A percentile compares a stretch with the other conserved stretches of the same genome.
These are phyloP conservation scores for Cucumis variabilis DNA, from an alignment of 331 rosid species.

Conservation along the genomic window DNA sequence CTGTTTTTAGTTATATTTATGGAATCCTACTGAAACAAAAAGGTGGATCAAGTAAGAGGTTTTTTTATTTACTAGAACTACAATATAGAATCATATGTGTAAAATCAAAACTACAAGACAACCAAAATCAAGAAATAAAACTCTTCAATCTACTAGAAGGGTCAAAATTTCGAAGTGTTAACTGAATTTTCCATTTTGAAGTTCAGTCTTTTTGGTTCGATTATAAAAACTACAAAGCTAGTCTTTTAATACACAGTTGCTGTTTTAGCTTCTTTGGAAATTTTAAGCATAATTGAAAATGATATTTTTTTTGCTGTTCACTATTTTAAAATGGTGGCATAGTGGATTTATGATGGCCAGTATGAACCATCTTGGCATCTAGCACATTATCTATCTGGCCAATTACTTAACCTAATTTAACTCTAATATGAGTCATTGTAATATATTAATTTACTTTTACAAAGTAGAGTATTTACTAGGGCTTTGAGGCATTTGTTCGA, in stretches of 20 bases:
- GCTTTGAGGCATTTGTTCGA: conserved; percentile 96
- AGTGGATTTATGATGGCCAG: neutral
- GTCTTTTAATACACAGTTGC: neutral
- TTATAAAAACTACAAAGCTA: neutral
- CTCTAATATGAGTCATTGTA: neutral
- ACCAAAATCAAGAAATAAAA: too few relatives aligned
- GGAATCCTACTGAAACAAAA: too few relatives aligned
- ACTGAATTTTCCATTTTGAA: neutral
- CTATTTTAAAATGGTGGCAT: neutral
- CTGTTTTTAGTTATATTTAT: too few relatives aligned
- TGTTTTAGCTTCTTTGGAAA: neutral
- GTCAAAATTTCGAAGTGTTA: neutral
- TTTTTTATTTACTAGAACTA: too few relatives aligned
- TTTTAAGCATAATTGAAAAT: neutral
- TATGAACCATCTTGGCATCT: conserved; percentile 1
- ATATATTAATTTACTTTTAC: neutral
- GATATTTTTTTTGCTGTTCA: neutral
- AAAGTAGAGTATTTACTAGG: conserved; percentile 45
- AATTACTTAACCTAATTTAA: neutral
- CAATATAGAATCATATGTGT: too few relatives aligned
- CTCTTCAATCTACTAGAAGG: too few relatives aligned
- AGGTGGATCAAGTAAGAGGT: too few relatives aligned
- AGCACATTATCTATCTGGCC: neutral
- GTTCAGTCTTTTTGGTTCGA: neutral
- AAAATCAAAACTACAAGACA: too few relatives aligned